Conservation (phyloP, 768 basidiomycete genomes). For the Lactarius evosmus region DNA sequence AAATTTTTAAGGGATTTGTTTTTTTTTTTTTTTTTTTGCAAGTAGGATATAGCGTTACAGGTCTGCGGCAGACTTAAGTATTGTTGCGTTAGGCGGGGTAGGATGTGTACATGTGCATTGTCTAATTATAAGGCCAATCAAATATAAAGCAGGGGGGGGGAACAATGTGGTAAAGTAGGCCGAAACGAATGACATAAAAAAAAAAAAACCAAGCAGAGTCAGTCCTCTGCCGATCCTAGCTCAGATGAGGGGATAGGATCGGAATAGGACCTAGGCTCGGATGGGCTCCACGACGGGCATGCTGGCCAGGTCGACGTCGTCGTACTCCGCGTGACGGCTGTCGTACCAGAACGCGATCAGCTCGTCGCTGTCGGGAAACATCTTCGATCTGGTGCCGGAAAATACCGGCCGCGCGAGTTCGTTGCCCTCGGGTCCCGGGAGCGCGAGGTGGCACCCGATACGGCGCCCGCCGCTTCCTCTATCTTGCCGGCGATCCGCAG, state of each 20-base stretch:
- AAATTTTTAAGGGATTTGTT: background rate
- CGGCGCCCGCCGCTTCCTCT: background rate
- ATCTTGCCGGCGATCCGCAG: background rate
- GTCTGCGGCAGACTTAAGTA: background rate
- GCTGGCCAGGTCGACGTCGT: slow-evolving; percentile 16
- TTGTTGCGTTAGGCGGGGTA: background rate
- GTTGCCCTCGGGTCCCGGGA: slow-evolving; percentile 15
- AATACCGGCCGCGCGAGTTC: slow-evolving; percentile 25
- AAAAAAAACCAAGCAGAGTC: background rate
- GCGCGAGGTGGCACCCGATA: slow-evolving; percentile 25
- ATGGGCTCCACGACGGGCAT: slow-evolving; percentile 16
- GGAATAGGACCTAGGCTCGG: background rate
- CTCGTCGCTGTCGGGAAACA: slow-evolving; percentile 25
- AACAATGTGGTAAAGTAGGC: too few relatives aligned
- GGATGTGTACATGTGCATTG: background rate
- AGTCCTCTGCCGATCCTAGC: background rate
- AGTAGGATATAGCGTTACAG: background rate
- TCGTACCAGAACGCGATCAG: slow-evolving; percentile 28
- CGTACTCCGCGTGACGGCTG: slow-evolving; percentile 21
- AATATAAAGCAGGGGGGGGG: background rate
- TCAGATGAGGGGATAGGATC: too few relatives aligned
- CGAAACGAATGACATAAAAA: too few relatives aligned
- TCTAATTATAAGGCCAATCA: background rate
- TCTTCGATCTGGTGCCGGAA: slow-evolving; percentile 21
- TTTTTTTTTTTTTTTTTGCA: too few relatives aligned